Base-by-base conservation (phyloP, 179 eudicot genomes). In the Kewa caespitosa region DNA sequence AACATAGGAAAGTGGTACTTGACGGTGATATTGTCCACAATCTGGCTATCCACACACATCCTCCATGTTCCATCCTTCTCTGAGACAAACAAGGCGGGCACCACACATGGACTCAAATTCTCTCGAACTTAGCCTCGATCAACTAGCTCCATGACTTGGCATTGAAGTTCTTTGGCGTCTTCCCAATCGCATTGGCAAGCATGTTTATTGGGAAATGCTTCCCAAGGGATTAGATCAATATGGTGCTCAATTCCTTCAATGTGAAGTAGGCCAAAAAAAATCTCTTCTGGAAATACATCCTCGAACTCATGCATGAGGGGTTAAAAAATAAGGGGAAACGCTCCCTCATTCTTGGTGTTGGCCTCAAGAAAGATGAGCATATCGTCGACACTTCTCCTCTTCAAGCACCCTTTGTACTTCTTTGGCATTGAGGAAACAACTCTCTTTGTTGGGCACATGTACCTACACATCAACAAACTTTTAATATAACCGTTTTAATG, bases 51-150 rank as follows among this genome's bases (percentile, higher is more conserved):
- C 31, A 73, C n/a, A 55, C 76, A 60, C 55, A 52, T 72, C 14
- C 65, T 22, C 64, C 64, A 72, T 3, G 75, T 30, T 2, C 75
- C 75, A 72, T 72, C 42, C n/a, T 22, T 52, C 37, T 52, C 55
- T 5, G 64, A 65, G 8, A 72, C 43, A 13, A 54, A 33, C 7
- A 72, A 14, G 17, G 28, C 30, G 4, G 46, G 46, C 17, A 72
- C 48, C 0, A 22, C 39, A 38, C 65, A 72, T 2, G 75, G 64
- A 33, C 64, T 72, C 15, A 50, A 1, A 17, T 41, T 46, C 38
- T 70, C 48, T 6, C 41, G 0, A 4, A 46, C 50, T 30, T 30
- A 61, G 6, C 36, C 60, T 6, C 10, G 8, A 10, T 23, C 61
- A 20, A 68, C 28, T 3, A 68, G 13, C 23, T 41, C 54, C 8